Evolutionary conservation across 176 grass and related monocot genomes (phyloP), one percentile per base, ranked within the genome.

Genomic region (Coix lacrymajobi): DNA sequence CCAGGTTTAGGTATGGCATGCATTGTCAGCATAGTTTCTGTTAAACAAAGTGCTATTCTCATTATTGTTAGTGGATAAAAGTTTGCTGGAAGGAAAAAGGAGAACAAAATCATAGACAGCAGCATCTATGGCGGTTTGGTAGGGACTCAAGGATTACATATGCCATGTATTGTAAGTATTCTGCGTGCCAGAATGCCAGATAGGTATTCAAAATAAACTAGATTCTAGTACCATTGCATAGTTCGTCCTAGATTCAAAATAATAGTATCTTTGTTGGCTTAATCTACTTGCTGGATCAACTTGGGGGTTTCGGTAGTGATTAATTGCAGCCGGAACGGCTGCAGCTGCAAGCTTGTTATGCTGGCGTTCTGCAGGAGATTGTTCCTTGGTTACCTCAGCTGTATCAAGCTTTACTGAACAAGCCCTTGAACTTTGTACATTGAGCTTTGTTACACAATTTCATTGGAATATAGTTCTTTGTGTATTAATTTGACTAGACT

Each of bases 61-160:
- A 57, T 68, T 44, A 62, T 69, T 85, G 41, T 69, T 40, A 73
- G 22, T 73, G 31, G 15, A 52, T 22, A 44, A 85, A 79, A 46
- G 40, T 20, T 9, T 67, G 30, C 1, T 51, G 11, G 11, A 16
- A 66, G 20, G 14, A 5, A 17, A 32, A 32, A 5, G 10, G 41
- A 62, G 15, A 29, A 30, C 38, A 48, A 11, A 46, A 66, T 7
- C 28, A 48, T 64, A 29, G 25, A 41, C 31, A 28, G 38, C 31
- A 71, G 11, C n/a, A 25, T 24, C 51, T 72, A 30, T 54, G 75
- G 24, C 11, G 79, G 28, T 45, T 57, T 7, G 8, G 62, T 63
- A 44, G 38, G 19, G n/a, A 69, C 45, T 76, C 33, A 20, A 30
- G 15, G 46, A 45, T 54, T 46, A 45, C 20, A 22, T 65, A 32